Evolutionary conservation across 768 basidiomycete species (phyloP), one percentile per base, ranked within the genome.

Genomic region (Vararia minispora): DNA sequence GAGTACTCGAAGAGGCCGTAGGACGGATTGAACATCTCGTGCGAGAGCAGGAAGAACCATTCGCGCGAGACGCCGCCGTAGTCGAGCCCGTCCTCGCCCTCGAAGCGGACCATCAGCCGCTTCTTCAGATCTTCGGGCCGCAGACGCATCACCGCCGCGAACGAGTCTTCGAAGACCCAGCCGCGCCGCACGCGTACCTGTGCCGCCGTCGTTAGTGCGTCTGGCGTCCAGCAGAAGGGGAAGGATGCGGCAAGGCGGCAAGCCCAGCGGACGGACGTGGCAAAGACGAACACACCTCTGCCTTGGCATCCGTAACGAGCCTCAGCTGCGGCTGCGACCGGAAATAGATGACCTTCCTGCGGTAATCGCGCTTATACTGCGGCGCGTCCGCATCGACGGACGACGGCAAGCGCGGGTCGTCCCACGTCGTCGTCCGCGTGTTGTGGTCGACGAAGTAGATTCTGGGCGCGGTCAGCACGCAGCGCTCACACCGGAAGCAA

Each of bases 361-460:
- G 66, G 57, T 92, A 94, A 61, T 94, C 89, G 45, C 87, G 79
- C 61, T 92, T 91, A 61, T 91, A 92, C 60, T 92, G 88, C n/a
- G 89, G 90, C 3, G 87, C 87, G 59, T 78, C 86, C 47, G 83
- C 78, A 52, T 90, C 87, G 33, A 90, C 64, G 44, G 79, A 73
- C 1, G 75, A 79, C 0, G 90, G 89, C 37, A 91, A 58, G 35
- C 90, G 74, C 14, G 89, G 90, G 56, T 94, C 90, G 53, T 92
- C 90, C 90, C 89, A 92, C 5, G 85, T 76, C 12, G 90, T 92
- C 13, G 88, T 88, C 37, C 82, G 71, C 27, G 80, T 83, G 46
- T 82, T 91, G 60, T 94, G 90, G 55, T 92, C 90, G 11, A 92
- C 89, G 49, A 90, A 94, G 60, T 94, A 94, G 13, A 92, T 80